Evolutionary conservation across 2,329 filamentous ascomycete species (phyloP).

Genomic region (Aspergillus sp.): DNA sequence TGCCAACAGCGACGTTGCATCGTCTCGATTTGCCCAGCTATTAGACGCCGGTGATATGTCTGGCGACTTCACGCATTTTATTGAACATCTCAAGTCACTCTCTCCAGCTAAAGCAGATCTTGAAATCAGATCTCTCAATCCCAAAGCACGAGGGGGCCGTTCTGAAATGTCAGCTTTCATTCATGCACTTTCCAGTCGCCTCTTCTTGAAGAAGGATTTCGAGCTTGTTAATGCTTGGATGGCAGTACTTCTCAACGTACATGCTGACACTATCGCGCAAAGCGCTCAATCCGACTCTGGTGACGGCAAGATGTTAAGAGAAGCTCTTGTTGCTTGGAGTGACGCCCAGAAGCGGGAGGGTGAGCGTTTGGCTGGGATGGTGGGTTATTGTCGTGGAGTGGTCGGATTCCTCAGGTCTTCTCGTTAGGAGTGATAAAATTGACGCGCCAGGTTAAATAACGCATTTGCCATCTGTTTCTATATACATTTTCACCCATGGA

Average conservation of each 20-base stretch:
- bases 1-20: constrained; percentile 28
- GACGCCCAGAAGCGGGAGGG: constrained; percentile 69
- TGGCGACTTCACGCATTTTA: constrained; percentile 64
- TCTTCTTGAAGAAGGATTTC: constrained; percentile 74
- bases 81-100: constrained; percentile 76
- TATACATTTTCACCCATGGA: no score
- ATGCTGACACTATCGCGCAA: constrained; percentile 58
- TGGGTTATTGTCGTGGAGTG: constrained; percentile 85
- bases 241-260: constrained; percentile 83
- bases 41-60: constrained; percentile 47
- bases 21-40: constrained; percentile 47
- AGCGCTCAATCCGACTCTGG: constrained; percentile 48
- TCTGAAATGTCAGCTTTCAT: constrained; percentile 80
- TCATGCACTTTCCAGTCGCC: constrained; percentile 68
- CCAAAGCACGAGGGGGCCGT: constrained; percentile 40
- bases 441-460: not conserved
- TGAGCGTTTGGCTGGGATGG: constrained; percentile 67
- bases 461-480: not conserved
- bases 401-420: constrained; percentile 71
- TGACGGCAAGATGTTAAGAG: constrained; percentile 47
- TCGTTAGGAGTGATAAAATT: constrained; percentile 29
- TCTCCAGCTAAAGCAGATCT: constrained; percentile 84
- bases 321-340: constrained; percentile 67
- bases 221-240: constrained; percentile 97
- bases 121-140: constrained; percentile 76